Evolutionary conservation across 352 stramenopile species (phyloP), one percentile per base, ranked within the genome.

Genomic region (Globisporangium nagaii): DNA sequence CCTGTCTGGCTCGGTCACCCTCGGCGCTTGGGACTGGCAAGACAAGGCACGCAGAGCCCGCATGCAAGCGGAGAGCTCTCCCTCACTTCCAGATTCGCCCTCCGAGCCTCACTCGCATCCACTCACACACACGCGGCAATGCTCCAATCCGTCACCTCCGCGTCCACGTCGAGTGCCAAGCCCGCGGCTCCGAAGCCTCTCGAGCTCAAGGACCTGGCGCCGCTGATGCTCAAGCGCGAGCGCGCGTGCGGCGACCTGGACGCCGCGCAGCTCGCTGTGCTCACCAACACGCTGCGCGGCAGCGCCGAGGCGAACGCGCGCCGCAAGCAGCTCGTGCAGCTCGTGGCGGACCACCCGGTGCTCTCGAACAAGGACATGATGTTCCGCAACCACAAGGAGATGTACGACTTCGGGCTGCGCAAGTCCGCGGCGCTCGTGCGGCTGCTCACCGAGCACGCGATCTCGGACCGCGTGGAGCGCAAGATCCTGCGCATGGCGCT

Each of bases 321-420:
- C 2, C 55, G 55, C 37, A 60, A 53, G 28, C 17, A 56, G 4
- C 28, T 71, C 15, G 31, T 54, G 15, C 4, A 19, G 30, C 28
- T 71, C 13, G 32, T 62, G 12, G 52, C 61, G 25, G 27, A 31
- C 10, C 62, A 82, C 30, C 72, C 72, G 8, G 72, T 82, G 30
- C 64, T 82, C 2, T 73, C 64, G n/a, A 57, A 72, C 45, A 63
- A 63, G 22, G 55, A 79, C 60, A 71, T 70, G 55, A 62, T 73
- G 40, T 79, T 64, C 56, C 66, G 58, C 31, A 82, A 79, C 60
- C 70, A 82, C 52, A 32, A 42, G 28, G 51, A 82, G 53, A 66
- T 45, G 19, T 71, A 70, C 59, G 57, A 64, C n/a, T n/a, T n/a
- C n/a, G n/a, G n/a, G n/a, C n/a, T n/a, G n/a, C n/a, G n/a, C n/a